A percentile compares a stretch with the other conserved stretches of the same genome.
phyloP scores from a whole-genome alignment of 129 eudicot genomes.

The Lactuca saligna region DNA sequence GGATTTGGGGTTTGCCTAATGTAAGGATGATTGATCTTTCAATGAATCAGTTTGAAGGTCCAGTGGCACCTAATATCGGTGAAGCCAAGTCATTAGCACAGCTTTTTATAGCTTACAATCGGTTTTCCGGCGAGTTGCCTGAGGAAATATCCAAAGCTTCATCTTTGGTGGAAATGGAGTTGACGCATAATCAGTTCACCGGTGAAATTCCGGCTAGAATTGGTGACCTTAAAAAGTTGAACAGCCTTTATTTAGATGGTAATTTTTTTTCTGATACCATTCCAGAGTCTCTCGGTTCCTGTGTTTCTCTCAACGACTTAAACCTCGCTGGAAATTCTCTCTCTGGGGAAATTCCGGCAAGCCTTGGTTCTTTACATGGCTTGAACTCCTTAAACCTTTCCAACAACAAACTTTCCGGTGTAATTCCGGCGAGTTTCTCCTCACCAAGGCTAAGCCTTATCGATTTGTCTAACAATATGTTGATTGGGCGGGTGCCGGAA shows the following conservation, averaged over 20 bases:
- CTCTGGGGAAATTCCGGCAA: slow-evolving; percentile 50
- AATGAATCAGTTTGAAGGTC: slow-evolving; percentile 62
- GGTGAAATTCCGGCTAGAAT: slow-evolving; percentile 49
- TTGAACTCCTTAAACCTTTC: slow-evolving; percentile 60
- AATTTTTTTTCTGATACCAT: slow-evolving; percentile 53
- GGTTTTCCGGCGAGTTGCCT: slow-evolving; percentile 58
- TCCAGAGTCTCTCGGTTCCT: slow-evolving; percentile 61
- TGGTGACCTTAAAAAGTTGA: slow-evolving; percentile 45
- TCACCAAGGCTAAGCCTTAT: slow-evolving; percentile 50
- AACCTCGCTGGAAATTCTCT: slow-evolving; percentile 50
- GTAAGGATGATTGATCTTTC: slow-evolving; percentile 32
- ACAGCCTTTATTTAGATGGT: slow-evolving; percentile 41
- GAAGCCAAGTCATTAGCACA: slow-evolving; percentile 53
- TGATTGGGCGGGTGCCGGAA: slow-evolving; percentile 55
- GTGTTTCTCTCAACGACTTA: slow-evolving; percentile 51
- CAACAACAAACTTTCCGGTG: slow-evolving; percentile 55
- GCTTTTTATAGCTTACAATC: slow-evolving; percentile 47
- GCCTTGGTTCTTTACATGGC: slow-evolving; percentile 46
- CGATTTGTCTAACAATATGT: slow-evolving; percentile 57
- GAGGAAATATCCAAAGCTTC: slow-evolving; percentile 38
- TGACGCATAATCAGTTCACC: slow-evolving; percentile 50
- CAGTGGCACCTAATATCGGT: slow-evolving; percentile 38
- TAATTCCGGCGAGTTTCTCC: slow-evolving; percentile 51
- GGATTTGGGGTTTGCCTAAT: slow-evolving; percentile 34
- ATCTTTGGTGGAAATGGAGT: slow-evolving; percentile 47